A percentile compares a stretch with the other conserved stretches of the same genome.
Evolutionary conservation across 345 rosid species (phyloP).

Genomic region (Acer yangbiense): DNA sequence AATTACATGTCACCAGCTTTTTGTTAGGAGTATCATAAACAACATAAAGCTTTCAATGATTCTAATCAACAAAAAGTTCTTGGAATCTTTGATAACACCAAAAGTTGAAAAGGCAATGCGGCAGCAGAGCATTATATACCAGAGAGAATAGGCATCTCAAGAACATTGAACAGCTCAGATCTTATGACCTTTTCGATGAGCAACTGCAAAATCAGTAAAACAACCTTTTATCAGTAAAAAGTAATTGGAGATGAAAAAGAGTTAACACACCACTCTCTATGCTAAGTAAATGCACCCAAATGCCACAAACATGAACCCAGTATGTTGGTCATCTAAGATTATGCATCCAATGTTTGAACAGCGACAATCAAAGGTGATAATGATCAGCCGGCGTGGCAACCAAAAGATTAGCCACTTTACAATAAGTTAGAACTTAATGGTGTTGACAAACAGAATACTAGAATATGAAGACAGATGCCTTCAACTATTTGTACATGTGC

Average conservation of each 20-base stretch:
- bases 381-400: too few species aligned
- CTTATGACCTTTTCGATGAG: not conserved
- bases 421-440: too few species aligned
- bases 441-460: too few species aligned
- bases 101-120: not conserved
- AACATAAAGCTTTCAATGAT: not conserved
- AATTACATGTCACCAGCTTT: not conserved
- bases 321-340: too few species aligned
- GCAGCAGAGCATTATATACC: not conserved
- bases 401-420: too few species aligned
- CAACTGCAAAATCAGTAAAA: constrained; percentile 11
- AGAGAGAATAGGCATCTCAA: not conserved
- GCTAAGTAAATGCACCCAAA: too few species aligned
- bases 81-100: not conserved
- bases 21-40: not conserved
- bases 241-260: too few species aligned
- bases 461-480: not conserved
- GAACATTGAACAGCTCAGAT: not conserved
- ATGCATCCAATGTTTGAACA: too few species aligned
- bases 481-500: not conserved
- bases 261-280: too few species aligned
- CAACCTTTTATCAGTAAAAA: not conserved
- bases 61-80: not conserved
- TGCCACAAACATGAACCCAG: too few species aligned
- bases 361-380: too few species aligned